Evolutionary conservation across 1,139 yeast genomes (phyloP).

Genomic region (Suhomyces chickasaworum): DNA sequence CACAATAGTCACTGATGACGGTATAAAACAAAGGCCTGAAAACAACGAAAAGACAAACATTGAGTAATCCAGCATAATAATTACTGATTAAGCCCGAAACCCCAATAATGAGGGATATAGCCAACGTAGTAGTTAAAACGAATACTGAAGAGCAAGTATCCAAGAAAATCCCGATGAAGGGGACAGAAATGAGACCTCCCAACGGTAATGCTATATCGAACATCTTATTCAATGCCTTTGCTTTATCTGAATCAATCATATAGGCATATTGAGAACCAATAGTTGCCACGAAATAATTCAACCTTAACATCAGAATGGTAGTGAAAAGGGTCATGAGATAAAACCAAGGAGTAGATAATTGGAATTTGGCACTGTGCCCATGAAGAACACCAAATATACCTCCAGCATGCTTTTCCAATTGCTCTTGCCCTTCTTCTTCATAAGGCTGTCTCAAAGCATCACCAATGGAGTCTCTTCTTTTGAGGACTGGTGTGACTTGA

Average conservation of each 20-base stretch:
- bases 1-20: conserved; percentile 47
- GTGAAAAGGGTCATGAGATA: conserved; percentile 41
- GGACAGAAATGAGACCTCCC: conserved; percentile 47
- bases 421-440: conserved; percentile 42
- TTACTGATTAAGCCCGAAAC: conserved; percentile 39
- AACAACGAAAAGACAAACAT: conserved; percentile 42
- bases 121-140: conserved; percentile 34
- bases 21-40: conserved; percentile 51
- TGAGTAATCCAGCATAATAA: conserved; percentile 33
- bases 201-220: conserved; percentile 50
- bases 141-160: conserved; percentile 40
- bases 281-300: conserved; percentile 51
- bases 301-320: conserved; percentile 46
- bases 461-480: conserved; percentile 46
- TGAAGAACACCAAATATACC: conserved; percentile 48
- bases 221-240: conserved; percentile 36
- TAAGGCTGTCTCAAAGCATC: conserved; percentile 50
- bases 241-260: conserved; percentile 33
- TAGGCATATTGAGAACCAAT: conserved; percentile 48
- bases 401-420: conserved; percentile 36
- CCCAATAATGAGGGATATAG: conserved; percentile 38
- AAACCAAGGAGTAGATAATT: conserved; percentile 47
- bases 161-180: conserved; percentile 44
- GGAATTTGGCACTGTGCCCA: conserved; percentile 44
- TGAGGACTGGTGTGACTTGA: conserved; percentile 7